Base-by-base conservation (phyloP, 2,329 filamentous ascomycete genomes). In the Penicillium sp. region DNA sequence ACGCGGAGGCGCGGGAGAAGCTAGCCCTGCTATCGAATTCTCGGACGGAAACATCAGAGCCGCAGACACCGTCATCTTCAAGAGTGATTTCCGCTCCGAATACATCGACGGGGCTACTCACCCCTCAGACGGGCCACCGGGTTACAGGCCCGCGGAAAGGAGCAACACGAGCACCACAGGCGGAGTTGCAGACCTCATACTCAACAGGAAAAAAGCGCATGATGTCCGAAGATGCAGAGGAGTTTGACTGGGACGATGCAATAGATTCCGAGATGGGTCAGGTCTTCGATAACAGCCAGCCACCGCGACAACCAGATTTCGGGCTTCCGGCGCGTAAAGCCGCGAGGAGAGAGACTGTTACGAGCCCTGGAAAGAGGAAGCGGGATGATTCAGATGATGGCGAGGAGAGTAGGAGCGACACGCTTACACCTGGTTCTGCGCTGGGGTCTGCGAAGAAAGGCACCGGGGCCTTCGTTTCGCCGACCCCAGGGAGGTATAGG, bases 1-100 rank as follows among this genome's bases (percentile, higher is more conserved):
- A 88, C 58, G 86, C 86, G 15, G 80, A 84, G 65, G 65, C 76
- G n/a, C 78, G 86, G 21, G 84, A 86, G 71, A 80, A 82, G 62
- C 74, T 73, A 11, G 79, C 80, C 23, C 73, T 86, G 6, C 69
- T 84, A 63, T 80, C 75, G 64, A 85, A 84, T 65, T 81, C 82
- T 26, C 75, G 77, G 56, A 81, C 79, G 2, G 84, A 86, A 67
- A 73, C 78, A 26, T 35, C 61, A 1, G 56, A 66, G 9, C 64
- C 70, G 2, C 69, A 69, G 53, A 72, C 73, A 21, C 75, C 71
- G 9, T 65, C 66, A 69, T 69, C 50, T 44, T 35, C 54, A 5
- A 47, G 29, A 26, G 47, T 45, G 7, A 30, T 31, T 17, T 49
- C 59, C 15, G 30, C 29, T 8, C 51, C 17, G 5, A 60, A 26